Evolutionary conservation across 768 basidiomycete species (phyloP).

Genomic region (Trametes cinnabarina): DNA sequence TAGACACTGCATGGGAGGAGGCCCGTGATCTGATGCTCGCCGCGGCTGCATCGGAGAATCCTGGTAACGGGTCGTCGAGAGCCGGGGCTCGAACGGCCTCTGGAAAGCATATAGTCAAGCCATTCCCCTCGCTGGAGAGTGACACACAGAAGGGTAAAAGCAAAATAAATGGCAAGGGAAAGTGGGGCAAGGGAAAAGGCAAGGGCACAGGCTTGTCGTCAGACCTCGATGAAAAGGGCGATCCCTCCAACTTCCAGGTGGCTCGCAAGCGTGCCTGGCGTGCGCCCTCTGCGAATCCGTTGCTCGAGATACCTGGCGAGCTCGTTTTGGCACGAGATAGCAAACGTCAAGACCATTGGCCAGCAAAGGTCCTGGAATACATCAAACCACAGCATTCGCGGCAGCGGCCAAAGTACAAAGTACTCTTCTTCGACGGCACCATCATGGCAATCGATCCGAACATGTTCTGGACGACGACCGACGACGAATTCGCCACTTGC

Average conservation of each 20-base stretch:
- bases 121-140: background rate
- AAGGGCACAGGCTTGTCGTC: background rate
- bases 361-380: constrained; percentile 57
- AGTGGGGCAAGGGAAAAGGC: background rate
- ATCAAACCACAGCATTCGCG: constrained; percentile 40
- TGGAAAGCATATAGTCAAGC: background rate
- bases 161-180: background rate
- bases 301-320: constrained; percentile 65
- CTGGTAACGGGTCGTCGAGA: background rate
- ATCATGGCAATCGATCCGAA: constrained; percentile 41
- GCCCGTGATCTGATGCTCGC: constrained; percentile 48
- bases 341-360: constrained; percentile 53
- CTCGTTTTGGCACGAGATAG: constrained; percentile 52
- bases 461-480: constrained; percentile 56
- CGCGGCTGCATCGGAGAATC: background rate
- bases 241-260: background rate
- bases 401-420: constrained; percentile 47
- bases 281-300: constrained; percentile 46
- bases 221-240: background rate
- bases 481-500: constrained; percentile 64
- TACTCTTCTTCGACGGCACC: constrained; percentile 59
- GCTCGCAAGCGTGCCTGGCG: constrained; percentile 30
- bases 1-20: constrained; percentile 44
- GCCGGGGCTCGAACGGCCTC: too few species aligned
- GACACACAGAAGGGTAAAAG: constrained; percentile 2